Conservation (phyloP, 352 stramenopile species). For the Phytopythium delawarense region DNA sequence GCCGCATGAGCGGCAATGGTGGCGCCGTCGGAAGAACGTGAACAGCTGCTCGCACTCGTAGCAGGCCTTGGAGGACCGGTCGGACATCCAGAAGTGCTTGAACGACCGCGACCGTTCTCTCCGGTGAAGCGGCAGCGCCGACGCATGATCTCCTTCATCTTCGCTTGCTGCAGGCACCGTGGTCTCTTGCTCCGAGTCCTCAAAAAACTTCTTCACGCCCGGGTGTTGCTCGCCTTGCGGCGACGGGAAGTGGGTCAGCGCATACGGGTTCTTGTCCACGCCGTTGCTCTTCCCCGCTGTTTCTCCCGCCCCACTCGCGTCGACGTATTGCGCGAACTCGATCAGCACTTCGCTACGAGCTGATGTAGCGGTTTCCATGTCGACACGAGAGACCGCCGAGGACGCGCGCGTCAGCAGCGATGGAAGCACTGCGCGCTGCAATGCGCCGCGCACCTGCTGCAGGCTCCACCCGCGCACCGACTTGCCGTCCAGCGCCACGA, state of each 20-base stretch:
- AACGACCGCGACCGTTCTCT: conserved; percentile 60
- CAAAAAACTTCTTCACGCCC: conserved; percentile 52
- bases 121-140: conserved; percentile 18
- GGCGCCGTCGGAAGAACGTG: conserved; percentile 71
- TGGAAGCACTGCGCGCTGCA: conserved; percentile 30
- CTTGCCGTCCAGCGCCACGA: conserved; percentile 52
- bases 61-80: conserved; percentile 77
- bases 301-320: conserved; percentile 24
- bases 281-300: not conserved
- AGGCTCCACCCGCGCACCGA: conserved; percentile 46
- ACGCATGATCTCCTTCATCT: conserved; percentile 7
- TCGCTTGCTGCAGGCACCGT: conserved; percentile 21
- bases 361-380: not conserved
- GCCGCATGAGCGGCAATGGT: conserved; percentile 83
- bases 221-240: conserved; percentile 60
- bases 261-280: conserved; percentile 62
- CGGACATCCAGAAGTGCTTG: conserved; percentile 90
- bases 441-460: conserved; percentile 39
- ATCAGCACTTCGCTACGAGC: conserved; percentile 29
- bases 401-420: not conserved
- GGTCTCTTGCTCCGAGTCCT: conserved; percentile 15
- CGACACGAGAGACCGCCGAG: not conserved
- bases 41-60: conserved; percentile 84
- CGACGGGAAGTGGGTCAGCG: conserved; percentile 71
- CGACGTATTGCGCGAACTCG: conserved; percentile 58